Base-by-base conservation (phyloP, 2,329 filamentous ascomycete genomes). In the Thyridium curvatum region DNA sequence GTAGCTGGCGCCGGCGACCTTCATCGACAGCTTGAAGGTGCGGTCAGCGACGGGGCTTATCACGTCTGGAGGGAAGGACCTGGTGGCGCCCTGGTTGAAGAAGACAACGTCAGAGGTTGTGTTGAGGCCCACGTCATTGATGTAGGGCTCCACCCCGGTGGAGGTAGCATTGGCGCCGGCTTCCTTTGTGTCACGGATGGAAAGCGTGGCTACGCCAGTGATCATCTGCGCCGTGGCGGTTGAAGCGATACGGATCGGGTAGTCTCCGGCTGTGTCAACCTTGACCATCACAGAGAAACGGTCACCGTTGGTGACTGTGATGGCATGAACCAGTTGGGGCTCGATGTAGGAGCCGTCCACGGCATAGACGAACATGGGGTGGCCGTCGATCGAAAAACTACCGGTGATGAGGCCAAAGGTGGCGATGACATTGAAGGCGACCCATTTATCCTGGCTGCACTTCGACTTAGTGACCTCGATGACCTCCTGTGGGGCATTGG, bases 341-440 rank as follows among this genome's bases (percentile, higher is more conserved):
- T 68, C 56, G 38, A 79, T 69, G 50, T 74, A 77, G 8, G 66
- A 56, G 3, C 69, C 73, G 41, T 78, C 75, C 37, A 74, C 66
- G 32, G 69, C 70, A 46, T 73, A 74, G 4, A 78, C 60, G 59
- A 64, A 75, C 55, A 77, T 59, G 15, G 68, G 60, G 38, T 73
- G 69, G 40, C 69, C 66, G 49, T 78, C 74, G 35, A 77, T 71
- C 21, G 71, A 68, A 44, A 70, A 63, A 6, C 60, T 47, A 3
- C 61, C 60, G 0, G 63, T 68, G 35, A 69, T 55, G 18, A 74
- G 64, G 37, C 68, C 64, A 36, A 70, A 62, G 3, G 69, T 60
- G n/a, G 64, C 69, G 41, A 81, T 66, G n/a, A 79, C 50, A 44
- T 78, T 69, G 12, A 81, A 55, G 8, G 72, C 71, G 0, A 69